Conservation (phyloP, 2,329 filamentous ascomycete genomes). For the Fusarium sp. region DNA sequence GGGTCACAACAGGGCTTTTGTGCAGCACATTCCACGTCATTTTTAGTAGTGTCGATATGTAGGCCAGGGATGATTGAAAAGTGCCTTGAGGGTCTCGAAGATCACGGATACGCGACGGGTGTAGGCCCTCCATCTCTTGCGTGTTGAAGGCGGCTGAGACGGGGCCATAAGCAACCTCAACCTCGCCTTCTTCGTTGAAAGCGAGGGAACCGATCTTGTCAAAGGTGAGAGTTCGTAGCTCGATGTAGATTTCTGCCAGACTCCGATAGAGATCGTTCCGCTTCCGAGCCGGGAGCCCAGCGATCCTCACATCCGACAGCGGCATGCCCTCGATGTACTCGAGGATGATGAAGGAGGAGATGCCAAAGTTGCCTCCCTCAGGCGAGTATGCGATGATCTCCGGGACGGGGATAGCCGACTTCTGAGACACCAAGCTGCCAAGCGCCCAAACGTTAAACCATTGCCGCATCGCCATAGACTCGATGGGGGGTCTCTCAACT, state of each 20-base stretch:
- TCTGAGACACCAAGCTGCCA: slow-evolving; percentile 27
- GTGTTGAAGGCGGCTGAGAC: slow-evolving; percentile 44
- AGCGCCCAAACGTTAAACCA: not conserved
- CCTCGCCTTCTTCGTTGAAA: not conserved
- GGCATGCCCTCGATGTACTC: slow-evolving; percentile 34
- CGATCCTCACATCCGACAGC: slow-evolving; percentile 30
- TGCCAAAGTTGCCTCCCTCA: slow-evolving; percentile 7
- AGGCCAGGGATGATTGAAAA: slow-evolving; percentile 42
- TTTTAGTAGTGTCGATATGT: slow-evolving; percentile 44
- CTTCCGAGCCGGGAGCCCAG: not conserved
- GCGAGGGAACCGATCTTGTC: not conserved
- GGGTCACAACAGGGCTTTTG: slow-evolving; percentile 27
- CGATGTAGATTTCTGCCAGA: not conserved
- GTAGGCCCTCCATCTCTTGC: slow-evolving; percentile 46
- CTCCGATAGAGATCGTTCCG: not conserved
- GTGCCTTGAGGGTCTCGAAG: slow-evolving; percentile 20
- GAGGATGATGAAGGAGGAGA: slow-evolving; percentile 37
- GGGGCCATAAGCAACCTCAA: slow-evolving; percentile 24
- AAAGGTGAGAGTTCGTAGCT: not conserved
- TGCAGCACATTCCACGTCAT: slow-evolving; percentile 47
- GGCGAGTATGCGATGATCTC: slow-evolving; percentile 19
- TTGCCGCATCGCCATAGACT: not conserved
- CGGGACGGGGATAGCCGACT: slow-evolving; percentile 23
- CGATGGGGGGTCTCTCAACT: slow-evolving; percentile 14
- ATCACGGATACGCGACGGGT: slow-evolving; percentile 34